Evolutionary conservation across 2,329 filamentous ascomycete species (phyloP).

Genomic region (Penicillium sp.): DNA sequence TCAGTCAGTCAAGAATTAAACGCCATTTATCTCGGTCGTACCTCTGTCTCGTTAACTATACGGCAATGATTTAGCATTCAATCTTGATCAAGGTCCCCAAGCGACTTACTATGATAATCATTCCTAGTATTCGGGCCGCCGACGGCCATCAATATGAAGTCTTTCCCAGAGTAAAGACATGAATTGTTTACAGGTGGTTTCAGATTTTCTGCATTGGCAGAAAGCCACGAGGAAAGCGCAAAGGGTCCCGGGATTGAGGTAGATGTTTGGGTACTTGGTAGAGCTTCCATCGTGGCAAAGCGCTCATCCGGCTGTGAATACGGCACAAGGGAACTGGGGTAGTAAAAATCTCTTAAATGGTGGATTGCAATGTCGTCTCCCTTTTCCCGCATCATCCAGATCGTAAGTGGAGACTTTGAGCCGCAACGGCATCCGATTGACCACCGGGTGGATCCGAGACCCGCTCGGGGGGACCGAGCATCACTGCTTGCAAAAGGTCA

Average conservation of each 20-base stretch:
- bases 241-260: constrained; percentile 6
- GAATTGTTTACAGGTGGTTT: constrained; percentile 17
- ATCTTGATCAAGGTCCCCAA: too few species aligned
- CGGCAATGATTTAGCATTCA: not conserved
- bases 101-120: constrained; percentile 17
- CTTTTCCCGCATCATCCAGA: not conserved
- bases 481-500: not conserved
- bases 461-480: not conserved
- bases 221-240: constrained; percentile 14
- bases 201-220: constrained; percentile 12
- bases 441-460: not conserved
- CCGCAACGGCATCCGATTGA: not conserved
- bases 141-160: constrained; percentile 22
- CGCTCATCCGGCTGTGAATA: not conserved
- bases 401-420: not conserved
- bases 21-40: not conserved
- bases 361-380: not conserved
- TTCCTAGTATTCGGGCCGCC: constrained; percentile 19
- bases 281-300: not conserved
- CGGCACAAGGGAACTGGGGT: not conserved
- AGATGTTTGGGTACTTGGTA: not conserved
- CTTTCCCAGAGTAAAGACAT: constrained; percentile 16
- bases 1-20: not conserved
- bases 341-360: not conserved
- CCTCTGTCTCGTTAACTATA: constrained; percentile 17